Evolutionary conservation across 768 basidiomycete genomes (phyloP).

Genomic region (Leccinum pellstonianum): DNA sequence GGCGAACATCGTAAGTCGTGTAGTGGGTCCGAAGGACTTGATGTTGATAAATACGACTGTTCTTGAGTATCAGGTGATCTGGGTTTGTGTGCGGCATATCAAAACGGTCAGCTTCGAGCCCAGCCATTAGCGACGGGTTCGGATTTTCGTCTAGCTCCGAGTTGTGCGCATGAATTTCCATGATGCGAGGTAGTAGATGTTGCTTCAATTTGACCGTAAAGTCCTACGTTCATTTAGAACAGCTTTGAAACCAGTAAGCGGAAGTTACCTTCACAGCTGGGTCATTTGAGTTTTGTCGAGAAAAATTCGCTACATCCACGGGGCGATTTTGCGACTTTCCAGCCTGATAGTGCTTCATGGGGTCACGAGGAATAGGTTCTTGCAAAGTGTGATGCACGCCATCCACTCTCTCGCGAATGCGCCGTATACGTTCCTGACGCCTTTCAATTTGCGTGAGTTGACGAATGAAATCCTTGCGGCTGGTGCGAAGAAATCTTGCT

Average conservation of each 20-base stretch:
- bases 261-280: background rate
- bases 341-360: background rate
- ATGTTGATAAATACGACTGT: background rate
- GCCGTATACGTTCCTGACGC: background rate
- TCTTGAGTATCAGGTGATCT: too few species aligned
- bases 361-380: too few species aligned
- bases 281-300: background rate
- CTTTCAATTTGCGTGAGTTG: background rate
- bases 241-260: background rate
- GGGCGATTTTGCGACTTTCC: background rate
- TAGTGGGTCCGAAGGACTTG: background rate
- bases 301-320: background rate
- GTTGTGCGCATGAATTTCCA: background rate
- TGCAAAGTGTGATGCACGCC: too few species aligned
- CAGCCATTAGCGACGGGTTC: background rate
- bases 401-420: background rate
- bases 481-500: background rate
- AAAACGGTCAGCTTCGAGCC: background rate
- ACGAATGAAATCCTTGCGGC: background rate
- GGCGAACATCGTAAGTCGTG: background rate
- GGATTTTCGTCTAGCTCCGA: background rate
- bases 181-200: background rate
- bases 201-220: background rate
- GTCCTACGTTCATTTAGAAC: background rate
- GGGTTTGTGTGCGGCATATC: background rate